Percentiles rank a stretch among this genome's conserved stretches.
Conservation (phyloP, 768 basidiomycete genomes). For the Naganishia friedmannii region DNA sequence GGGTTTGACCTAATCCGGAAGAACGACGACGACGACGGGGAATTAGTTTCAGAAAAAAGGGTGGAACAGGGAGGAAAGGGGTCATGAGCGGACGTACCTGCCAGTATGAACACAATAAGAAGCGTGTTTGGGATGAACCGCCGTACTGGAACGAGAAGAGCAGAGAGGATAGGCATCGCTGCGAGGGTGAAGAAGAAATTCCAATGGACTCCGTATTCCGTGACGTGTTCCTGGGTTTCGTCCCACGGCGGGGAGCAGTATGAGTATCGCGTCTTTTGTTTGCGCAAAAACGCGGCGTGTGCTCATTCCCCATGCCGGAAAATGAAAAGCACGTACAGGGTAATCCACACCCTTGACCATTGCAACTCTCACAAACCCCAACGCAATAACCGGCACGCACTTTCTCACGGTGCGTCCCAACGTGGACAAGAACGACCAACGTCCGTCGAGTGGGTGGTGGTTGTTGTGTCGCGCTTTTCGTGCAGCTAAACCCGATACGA, state of each 20-base stretch:
- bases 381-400: conserved; percentile 63
- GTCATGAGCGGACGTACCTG: conserved; percentile 45
- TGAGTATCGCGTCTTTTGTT: neutral
- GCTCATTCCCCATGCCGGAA: no score
- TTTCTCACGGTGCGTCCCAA: conserved; percentile 51
- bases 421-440: neutral
- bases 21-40: no score
- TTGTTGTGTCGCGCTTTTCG: conserved; percentile 54
- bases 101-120: conserved; percentile 63
- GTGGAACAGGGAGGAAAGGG: no score
- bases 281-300: no score
- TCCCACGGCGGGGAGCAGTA: neutral
- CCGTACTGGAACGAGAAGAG: conserved; percentile 67
- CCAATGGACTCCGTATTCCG: conserved; percentile 97
- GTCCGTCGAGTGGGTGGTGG: neutral
- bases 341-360: conserved; percentile 92
- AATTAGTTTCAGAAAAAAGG: no score
- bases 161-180: conserved; percentile 69
- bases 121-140: conserved; percentile 60
- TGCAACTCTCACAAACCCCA: conserved; percentile 74
- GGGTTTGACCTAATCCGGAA: no score
- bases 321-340: conserved; percentile 68
- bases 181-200: conserved; percentile 97
- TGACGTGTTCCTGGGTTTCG: conserved; percentile 72
- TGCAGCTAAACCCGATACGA: conserved; percentile 81